Percentiles rank a stretch among this genome's conserved stretches.
These are phyloP conservation scores for Aspergillus sp. DNA, from an alignment of 2,329 filamentous ascomycete genomes.

Conservation along the genomic window DNA sequence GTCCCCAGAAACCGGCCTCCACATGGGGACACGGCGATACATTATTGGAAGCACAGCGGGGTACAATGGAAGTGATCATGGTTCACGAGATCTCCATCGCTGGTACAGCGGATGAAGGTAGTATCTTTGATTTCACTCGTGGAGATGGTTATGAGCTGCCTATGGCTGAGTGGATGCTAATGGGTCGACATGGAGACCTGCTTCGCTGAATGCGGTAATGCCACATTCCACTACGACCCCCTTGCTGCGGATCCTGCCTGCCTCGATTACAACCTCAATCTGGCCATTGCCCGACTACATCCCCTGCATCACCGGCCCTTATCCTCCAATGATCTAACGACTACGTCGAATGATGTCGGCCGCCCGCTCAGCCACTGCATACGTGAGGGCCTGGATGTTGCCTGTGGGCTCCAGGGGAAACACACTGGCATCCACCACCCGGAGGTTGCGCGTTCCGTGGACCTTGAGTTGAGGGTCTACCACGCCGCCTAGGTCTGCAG, in stretches of 20 bases:
- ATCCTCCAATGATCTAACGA: neutral
- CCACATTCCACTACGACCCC: constrained; percentile 6
- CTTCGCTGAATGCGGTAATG: constrained; percentile 9
- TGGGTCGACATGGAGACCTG: neutral
- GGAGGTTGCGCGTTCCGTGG: constrained; percentile 18
- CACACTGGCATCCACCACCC: constrained; percentile 36
- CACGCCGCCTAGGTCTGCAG: constrained; percentile 22
- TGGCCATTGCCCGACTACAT: neutral
- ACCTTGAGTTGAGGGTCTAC: constrained; percentile 37
- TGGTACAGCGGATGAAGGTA: neutral
- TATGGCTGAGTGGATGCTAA: neutral
- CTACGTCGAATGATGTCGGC: constrained; percentile 24
- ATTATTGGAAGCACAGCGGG: neutral
- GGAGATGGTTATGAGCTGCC: neutral
- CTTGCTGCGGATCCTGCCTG: neutral
- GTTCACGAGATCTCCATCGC: neutral
- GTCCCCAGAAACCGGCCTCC: constrained; percentile 7
- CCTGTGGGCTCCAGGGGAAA: constrained; percentile 36
- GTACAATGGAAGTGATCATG: neutral
- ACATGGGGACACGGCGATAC: neutral
- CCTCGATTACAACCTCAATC: neutral
- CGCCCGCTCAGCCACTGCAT: constrained; percentile 34
- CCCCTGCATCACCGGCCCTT: neutral
- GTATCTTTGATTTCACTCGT: neutral
- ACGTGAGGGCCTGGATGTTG: constrained; percentile 40